Percentiles rank a stretch among this genome's conserved stretches.
Evolutionary conservation across 1,284 basidiomycete species (phyloP).

Genomic region (Fomitopsis schrenkii): DNA sequence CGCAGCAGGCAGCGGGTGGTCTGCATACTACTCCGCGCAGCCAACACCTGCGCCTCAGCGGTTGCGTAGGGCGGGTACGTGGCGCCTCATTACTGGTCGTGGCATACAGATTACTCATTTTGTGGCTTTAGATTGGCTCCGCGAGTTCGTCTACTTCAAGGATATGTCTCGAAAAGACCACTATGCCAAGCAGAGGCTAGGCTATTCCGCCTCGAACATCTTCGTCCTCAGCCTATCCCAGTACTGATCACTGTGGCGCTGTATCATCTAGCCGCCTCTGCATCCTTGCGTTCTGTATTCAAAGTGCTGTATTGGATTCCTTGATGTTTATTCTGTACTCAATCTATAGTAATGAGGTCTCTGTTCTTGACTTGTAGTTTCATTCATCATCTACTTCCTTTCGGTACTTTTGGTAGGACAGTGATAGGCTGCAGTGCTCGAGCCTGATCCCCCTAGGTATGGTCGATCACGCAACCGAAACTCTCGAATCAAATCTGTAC

Average conservation of each 20-base stretch:
- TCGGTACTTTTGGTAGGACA: too few species aligned
- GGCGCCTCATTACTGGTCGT: neutral
- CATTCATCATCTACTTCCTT: too few species aligned
- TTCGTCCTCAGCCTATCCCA: slow-evolving; percentile 49
- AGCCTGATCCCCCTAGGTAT: too few species aligned
- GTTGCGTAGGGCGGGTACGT: slow-evolving; percentile 57
- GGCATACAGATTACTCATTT: neutral
- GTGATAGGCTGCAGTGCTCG: too few species aligned
- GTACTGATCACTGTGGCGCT: neutral
- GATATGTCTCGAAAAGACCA: slow-evolving; percentile 53
- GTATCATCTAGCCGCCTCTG: neutral
- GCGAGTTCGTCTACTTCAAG: slow-evolving; percentile 68
- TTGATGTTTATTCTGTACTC: neutral
- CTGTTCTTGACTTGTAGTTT: too few species aligned
- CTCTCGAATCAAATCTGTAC: too few species aligned
- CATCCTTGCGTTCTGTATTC: neutral
- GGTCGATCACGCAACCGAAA: too few species aligned
- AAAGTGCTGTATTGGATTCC: neutral
- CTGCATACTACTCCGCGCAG: slow-evolving; percentile 45
- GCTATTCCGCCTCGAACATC: slow-evolving; percentile 73
- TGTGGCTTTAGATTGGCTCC: slow-evolving; percentile 59
- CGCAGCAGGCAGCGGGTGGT: slow-evolving; percentile 28
- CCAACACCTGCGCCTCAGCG: slow-evolving; percentile 37
- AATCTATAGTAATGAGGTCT: too few species aligned
- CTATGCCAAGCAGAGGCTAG: slow-evolving; percentile 57